These are phyloP conservation scores for Arthroderma sp. DNA, from an alignment of 2,329 filamentous ascomycete species.

Conservation along the genomic window DNA sequence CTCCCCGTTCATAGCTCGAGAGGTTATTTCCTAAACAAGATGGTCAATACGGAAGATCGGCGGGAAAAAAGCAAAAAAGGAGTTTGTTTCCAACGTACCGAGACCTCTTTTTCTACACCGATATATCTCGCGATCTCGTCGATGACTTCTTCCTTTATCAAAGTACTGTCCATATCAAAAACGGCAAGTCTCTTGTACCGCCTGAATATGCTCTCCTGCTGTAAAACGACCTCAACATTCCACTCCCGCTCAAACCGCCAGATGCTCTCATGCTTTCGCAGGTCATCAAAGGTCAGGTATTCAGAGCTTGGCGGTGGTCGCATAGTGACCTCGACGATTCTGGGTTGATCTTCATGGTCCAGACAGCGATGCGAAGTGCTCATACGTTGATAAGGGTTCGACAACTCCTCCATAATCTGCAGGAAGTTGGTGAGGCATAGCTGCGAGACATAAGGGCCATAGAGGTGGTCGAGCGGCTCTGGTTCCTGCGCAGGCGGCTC, in stretches of 20 bases:
- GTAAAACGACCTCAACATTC: constrained; percentile 74
- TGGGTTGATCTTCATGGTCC: constrained; percentile 34
- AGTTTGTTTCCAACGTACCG: constrained; percentile 30
- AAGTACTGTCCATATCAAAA: constrained; percentile 97
- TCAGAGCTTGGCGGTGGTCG: constrained; percentile 36
- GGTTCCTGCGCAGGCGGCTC: constrained; percentile 42
- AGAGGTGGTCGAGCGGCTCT: constrained; percentile 42
- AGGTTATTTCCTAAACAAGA: constrained; percentile 55
- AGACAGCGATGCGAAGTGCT: constrained; percentile 37
- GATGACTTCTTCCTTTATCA: constrained; percentile 96
- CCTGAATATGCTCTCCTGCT: constrained; percentile 59
- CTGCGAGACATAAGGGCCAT: constrained; percentile 42
- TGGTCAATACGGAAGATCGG: constrained; percentile 2
- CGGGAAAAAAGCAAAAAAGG: neutral
- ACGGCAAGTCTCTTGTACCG: constrained; percentile 76
- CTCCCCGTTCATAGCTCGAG: constrained; percentile 89
- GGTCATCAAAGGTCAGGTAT: constrained; percentile 46
- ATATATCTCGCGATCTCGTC: constrained; percentile 82
- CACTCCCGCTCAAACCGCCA: constrained; percentile 77
- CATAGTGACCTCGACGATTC: constrained; percentile 41
- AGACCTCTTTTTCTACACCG: constrained; percentile 68
- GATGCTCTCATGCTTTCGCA: constrained; percentile 68
- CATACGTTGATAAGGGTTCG: constrained; percentile 37
- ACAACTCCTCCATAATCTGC: constrained; percentile 36
- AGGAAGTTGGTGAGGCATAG: constrained; percentile 44